Percentiles rank a stretch among this genome's conserved stretches.
Conservation (phyloP, 305 asterid species). For the Fraxinus platypoda region DNA sequence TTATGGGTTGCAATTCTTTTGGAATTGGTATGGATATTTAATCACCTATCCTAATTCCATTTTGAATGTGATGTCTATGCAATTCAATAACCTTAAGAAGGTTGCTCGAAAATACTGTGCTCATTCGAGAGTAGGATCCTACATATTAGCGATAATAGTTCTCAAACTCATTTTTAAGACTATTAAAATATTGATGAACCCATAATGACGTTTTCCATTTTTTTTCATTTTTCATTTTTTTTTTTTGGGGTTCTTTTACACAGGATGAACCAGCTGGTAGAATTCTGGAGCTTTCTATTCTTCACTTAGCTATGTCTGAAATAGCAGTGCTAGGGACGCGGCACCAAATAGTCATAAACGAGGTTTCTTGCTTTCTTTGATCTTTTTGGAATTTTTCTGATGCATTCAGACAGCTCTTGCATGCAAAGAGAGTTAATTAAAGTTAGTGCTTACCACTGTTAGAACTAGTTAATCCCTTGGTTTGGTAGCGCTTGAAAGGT, state of each 20-base stretch:
- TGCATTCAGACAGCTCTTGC: not conserved
- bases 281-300: slow-evolving; percentile 83
- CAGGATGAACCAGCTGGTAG: slow-evolving; percentile 84
- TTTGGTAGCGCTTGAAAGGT: not conserved
- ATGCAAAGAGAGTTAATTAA: not conserved
- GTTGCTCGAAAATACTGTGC: not conserved
- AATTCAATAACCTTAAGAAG: not conserved
- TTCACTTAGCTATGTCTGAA: slow-evolving; percentile 93
- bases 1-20: no score
- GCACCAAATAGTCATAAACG: slow-evolving; percentile 88
- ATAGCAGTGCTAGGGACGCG: slow-evolving; percentile 74
- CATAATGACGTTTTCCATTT: slow-evolving; percentile 11
- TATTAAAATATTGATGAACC: not conserved
- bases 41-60: not conserved
- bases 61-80: not conserved
- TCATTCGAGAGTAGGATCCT: not conserved
- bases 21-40: no score
- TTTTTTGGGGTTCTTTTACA: slow-evolving; percentile 1
- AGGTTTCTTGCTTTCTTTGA: slow-evolving; percentile 48
- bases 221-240: no score
- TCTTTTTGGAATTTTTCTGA: slow-evolving; percentile 10
- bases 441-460: not conserved
- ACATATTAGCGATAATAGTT: not conserved
- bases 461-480: not conserved
- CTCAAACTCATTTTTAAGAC: not conserved